phyloP scores from a whole-genome alignment of 1,284 basidiomycete species.

The Cryptococcus sp. region DNA sequence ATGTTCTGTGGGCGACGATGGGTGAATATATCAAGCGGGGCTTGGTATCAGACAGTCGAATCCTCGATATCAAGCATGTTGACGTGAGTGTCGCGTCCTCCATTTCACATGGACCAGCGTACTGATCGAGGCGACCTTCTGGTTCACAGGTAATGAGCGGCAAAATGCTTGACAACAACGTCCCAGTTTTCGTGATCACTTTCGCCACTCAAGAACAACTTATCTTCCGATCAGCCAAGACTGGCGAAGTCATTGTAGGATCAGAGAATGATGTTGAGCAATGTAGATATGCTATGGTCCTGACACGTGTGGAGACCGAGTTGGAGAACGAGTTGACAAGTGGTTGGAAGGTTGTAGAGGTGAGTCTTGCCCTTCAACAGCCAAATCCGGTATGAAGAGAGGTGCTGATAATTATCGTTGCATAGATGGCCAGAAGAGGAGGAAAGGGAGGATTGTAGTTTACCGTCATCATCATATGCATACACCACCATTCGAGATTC shows the following conservation, averaged over 20 bases:
- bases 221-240: slow-evolving; percentile 85
- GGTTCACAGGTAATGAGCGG: slow-evolving; percentile 53
- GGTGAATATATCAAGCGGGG: slow-evolving; percentile 90
- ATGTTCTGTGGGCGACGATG: slow-evolving; percentile 96
- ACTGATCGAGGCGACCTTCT: not conserved
- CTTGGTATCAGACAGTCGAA: slow-evolving; percentile 83
- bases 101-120: not conserved
- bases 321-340: slow-evolving; percentile 89
- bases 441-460: slow-evolving; percentile 22
- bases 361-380: slow-evolving; percentile 52
- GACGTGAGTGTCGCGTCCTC: slow-evolving; percentile 61
- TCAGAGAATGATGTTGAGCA: slow-evolving; percentile 87
- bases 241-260: slow-evolving; percentile 80
- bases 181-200: slow-evolving; percentile 90
- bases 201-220: slow-evolving; percentile 94
- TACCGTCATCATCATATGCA: slow-evolving; percentile 6
- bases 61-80: slow-evolving; percentile 91
- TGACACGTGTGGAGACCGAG: slow-evolving; percentile 84
- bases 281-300: slow-evolving; percentile 87
- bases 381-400: not conserved
- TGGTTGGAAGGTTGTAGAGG: slow-evolving; percentile 98
- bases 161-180: slow-evolving; percentile 81
- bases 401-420: not conserved
- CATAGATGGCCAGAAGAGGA: slow-evolving; percentile 39
- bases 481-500: slow-evolving; percentile 5